A percentile compares a stretch with the other conserved stretches of the same genome.
Conservation (phyloP, 208 protist species). For the Leishmania gerbilli region DNA sequence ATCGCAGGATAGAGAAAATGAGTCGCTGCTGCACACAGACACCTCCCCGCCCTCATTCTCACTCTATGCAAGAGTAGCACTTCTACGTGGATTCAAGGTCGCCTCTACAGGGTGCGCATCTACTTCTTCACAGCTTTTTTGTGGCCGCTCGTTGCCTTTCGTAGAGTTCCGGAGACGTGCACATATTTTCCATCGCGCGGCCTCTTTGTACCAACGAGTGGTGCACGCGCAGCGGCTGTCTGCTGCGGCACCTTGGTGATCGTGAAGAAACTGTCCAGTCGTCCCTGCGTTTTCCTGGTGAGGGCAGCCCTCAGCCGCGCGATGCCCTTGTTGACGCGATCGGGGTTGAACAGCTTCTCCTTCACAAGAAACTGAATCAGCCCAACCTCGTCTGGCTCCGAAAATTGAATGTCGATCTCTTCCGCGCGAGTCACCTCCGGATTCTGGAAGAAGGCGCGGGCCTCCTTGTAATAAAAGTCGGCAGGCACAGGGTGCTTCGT, state of each 20-base stretch:
- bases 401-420: constrained; percentile 93
- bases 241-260: constrained; percentile 30
- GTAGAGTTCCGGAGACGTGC: constrained; percentile 67
- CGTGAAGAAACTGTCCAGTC: constrained; percentile 92
- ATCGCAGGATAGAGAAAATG: background rate
- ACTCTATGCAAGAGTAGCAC: background rate
- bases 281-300: constrained; percentile 79
- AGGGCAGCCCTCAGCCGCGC: constrained; percentile 73
- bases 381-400: constrained; percentile 96
- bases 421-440: constrained; percentile 88
- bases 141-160: constrained; percentile 56
- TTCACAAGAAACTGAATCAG: constrained; percentile 97
- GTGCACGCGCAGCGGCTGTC: background rate
- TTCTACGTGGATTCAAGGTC: background rate
- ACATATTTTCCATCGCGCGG: constrained; percentile 39
- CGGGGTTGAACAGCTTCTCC: constrained; percentile 98
- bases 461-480: constrained; percentile 90
- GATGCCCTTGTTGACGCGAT: constrained; percentile 86
- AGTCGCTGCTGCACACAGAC: background rate
- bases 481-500: constrained; percentile 84
- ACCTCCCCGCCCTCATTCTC: background rate
- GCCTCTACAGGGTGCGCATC: background rate
- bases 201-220: constrained; percentile 51
- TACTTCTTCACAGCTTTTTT: constrained; percentile 91
- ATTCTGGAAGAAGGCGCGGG: constrained; percentile 91